Base-by-base conservation (phyloP, 805 yeast genomes). In the Yarrowia divulgata region DNA sequence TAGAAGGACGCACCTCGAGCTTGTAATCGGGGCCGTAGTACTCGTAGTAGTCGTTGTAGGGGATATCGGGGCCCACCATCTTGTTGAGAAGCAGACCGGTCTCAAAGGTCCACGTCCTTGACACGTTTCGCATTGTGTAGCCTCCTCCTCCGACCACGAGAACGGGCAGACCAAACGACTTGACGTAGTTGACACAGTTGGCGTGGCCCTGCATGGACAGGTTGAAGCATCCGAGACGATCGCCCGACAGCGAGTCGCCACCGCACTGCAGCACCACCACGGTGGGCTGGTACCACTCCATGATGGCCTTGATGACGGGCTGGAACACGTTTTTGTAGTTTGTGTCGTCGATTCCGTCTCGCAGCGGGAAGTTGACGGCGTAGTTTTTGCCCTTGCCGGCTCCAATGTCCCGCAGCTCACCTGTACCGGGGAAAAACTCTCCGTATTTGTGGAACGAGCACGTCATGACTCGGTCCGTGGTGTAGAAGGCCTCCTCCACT, bases 71-170 rank as follows among this genome's bases (percentile, higher is more conserved):
- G 19, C 79, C 74, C 78, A 83, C 71, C 76, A 73, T 70, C 67
- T 77, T 89, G 75, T 90, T 91, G 69, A 88, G 90, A 73, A 90
- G 80, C 34, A 91, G 82, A 46, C 93, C 88, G 0, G 98, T 94
- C 79, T 94, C 99, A 78, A 90, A 93, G 74, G 97, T 90, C 99
- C 99, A 94, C 40, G 96, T 84, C 73, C 98, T 83, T 48, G 96
- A 89, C 14, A 94, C 99, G 76, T 94, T 94, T 75, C 98, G 84
- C 77, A 97, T 97, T 1, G 99, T 95, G 79, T 94, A 94, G 19
- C 99, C 99, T 71, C 99, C 99, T 67, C 99, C 99, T 29, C 99
- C 99, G 13, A 94, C 81, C 7, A 93, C 97, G 73, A 94, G 81
- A 85, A 92, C 86, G 10, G 98, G 98, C 45, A 93, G 80, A 16